phyloP scores from a whole-genome alignment of 2,329 filamentous ascomycete genomes.

The Ophiostoma perfectum region DNA sequence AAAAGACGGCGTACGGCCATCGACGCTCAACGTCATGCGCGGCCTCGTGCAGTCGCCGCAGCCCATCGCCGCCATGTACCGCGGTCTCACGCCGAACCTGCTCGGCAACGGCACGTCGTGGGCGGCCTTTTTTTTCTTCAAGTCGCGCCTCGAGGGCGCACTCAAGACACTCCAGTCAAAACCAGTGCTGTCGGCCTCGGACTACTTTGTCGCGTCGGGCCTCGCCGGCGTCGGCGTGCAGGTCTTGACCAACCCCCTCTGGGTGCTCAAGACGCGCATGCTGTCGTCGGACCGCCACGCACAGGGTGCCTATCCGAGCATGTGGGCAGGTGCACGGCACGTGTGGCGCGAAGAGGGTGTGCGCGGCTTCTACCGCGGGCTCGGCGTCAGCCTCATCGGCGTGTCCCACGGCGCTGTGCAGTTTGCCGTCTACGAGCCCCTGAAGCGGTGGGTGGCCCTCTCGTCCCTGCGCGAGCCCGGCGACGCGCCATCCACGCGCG shows the following conservation, averaged over 20 bases:
- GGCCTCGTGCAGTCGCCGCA: slow-evolving; percentile 45
- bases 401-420: slow-evolving; percentile 91
- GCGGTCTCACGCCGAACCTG: slow-evolving; percentile 84
- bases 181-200: slow-evolving; percentile 46
- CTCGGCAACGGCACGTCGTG: slow-evolving; percentile 86
- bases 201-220: slow-evolving; percentile 79
- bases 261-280: slow-evolving; percentile 98
- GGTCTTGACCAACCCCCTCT: slow-evolving; percentile 85
- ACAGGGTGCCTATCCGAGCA: slow-evolving; percentile 73
- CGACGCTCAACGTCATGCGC: slow-evolving; percentile 50
- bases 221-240: slow-evolving; percentile 67
- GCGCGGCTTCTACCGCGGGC: slow-evolving; percentile 79
- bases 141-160: slow-evolving; percentile 46
- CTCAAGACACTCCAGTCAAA: slow-evolving; percentile 31
- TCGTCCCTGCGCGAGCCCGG: slow-evolving; percentile 4
- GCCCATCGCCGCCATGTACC: slow-evolving; percentile 69
- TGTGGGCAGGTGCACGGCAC: slow-evolving; percentile 62
- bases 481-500: slow-evolving; percentile 61
- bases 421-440: slow-evolving; percentile 86
- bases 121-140: slow-evolving; percentile 86
- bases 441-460: slow-evolving; percentile 39
- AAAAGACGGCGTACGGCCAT: slow-evolving; percentile 35
- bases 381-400: slow-evolving; percentile 75
- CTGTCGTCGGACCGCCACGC: slow-evolving; percentile 71
- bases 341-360: slow-evolving; percentile 68